Conservation (phyloP, 129 eudicot species). For the Rutidosis leptorrhynchoides region DNA sequence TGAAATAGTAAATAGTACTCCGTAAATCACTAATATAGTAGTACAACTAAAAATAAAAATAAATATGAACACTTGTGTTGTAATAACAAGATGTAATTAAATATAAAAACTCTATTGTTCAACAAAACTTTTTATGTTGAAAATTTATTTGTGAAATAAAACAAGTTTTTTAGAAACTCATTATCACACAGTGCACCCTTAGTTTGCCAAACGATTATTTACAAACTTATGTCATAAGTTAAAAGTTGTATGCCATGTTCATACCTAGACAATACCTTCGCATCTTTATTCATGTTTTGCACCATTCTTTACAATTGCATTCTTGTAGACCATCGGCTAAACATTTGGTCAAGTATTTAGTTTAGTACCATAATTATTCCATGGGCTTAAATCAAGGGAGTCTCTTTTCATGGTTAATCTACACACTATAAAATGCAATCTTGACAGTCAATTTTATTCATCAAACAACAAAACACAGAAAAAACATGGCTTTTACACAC, state of each 20-base stretch:
- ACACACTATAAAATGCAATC: constrained; percentile 29
- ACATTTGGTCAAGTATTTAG: constrained; percentile 29
- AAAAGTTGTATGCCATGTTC: neutral
- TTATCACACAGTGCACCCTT: too few relatives aligned
- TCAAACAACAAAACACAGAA: constrained; percentile 11
- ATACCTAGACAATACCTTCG: neutral
- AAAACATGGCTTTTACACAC: constrained; percentile 28
- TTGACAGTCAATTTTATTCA: constrained; percentile 13
- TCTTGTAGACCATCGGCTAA: constrained; percentile 30
- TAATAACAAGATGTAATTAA: too few relatives aligned
- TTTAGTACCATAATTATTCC: constrained; percentile 28
- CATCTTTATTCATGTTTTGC: neutral
- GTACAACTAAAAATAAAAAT: too few relatives aligned
- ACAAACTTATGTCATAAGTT: too few relatives aligned
- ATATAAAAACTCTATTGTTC: too few relatives aligned
- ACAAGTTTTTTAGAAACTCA: too few relatives aligned
- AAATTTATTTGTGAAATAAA: too few relatives aligned
- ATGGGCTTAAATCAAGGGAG: constrained; percentile 32
- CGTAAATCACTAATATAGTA: too few relatives aligned
- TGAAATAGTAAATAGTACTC: too few relatives aligned
- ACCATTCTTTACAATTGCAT: constrained; percentile 31
- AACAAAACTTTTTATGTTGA: too few relatives aligned
- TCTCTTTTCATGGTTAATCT: constrained; percentile 17
- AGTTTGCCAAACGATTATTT: too few relatives aligned
- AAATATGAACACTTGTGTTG: too few relatives aligned